Base-by-base conservation (phyloP, 2,329 filamentous ascomycete genomes). In the Anisogramma anomala region DNA sequence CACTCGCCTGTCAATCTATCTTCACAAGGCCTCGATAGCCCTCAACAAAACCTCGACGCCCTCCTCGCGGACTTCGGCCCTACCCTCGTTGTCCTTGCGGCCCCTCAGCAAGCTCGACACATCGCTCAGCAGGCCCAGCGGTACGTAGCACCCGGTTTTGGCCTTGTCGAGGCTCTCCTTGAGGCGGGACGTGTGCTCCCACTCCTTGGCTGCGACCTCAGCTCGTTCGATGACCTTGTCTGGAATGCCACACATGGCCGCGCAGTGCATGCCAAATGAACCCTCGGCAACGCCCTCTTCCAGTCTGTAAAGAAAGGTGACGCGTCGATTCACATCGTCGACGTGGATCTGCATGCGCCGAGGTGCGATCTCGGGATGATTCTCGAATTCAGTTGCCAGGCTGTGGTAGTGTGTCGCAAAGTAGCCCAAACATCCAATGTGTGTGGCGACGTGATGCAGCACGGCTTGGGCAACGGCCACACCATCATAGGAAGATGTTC, bases 321-420 rank as follows among this genome's bases (percentile, higher is more conserved):
- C 79, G n/a, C 80, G 78, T 18, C 85, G 75, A 43, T 85, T 74
- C 34, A 72, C 74, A 4, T 91, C 84, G 49, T 98, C 89, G 2
- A 98, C 91, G 43, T 88, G 77, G 44, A 98, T 96, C 48, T 85
- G 83, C 91, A 98, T 98, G 11, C 91, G 77, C 54, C 84, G 83
- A 3, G 88, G 76, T 6, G 75, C 64, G 43, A 98, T 84, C 62
- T 98, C 88, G 0, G 91, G 88, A 52, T 98, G 91, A 13, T 74
- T 72, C 49, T 82, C 78, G 54, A 96, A 98, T 58, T 98, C 91
- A 0, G 84, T 80, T 0, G 89, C 88, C 1, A 98, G 74, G 2
- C 84, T 91, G 58, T 95, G 91, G 61, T 98, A 98, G 56, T 98
- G 91, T 0, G 91, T 98, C 1, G 91, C 91, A 54, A 98, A 98